Evolutionary conservation across 495 filamentous ascomycete species (phyloP).

Genomic region (Xylaria acuta): DNA sequence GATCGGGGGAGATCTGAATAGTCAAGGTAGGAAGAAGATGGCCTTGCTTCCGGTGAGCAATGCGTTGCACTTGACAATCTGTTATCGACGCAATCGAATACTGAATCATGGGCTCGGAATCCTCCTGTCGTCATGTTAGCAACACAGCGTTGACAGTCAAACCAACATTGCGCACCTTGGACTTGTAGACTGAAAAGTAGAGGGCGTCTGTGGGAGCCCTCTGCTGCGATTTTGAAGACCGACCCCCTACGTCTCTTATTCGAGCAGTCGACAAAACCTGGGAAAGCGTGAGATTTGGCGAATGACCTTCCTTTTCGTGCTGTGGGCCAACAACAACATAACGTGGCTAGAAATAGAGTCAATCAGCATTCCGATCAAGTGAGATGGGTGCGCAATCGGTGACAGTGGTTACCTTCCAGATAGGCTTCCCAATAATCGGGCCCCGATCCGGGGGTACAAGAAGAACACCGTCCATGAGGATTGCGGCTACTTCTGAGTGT

Average conservation of each 20-base stretch:
- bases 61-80: constrained; percentile 57
- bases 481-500: constrained; percentile 28
- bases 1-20: constrained; percentile 58
- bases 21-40: constrained; percentile 56
- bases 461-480: constrained; percentile 61
- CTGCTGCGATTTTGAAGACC: constrained; percentile 35
- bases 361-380: constrained; percentile 16
- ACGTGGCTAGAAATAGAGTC: constrained; percentile 45
- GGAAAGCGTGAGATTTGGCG: constrained; percentile 34
- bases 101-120: constrained; percentile 57
- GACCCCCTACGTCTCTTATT: constrained; percentile 37
- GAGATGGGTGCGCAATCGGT: constrained; percentile 7
- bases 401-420: constrained; percentile 59
- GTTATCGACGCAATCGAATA: constrained; percentile 55
- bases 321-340: constrained; percentile 51
- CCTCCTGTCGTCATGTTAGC: constrained; percentile 49
- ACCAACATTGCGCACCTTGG: constrained; percentile 47
- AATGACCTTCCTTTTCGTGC: constrained; percentile 27
- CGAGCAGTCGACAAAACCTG: constrained; percentile 40
- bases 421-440: constrained; percentile 59
- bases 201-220: constrained; percentile 44
- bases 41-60: constrained; percentile 62
- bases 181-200: constrained; percentile 62
- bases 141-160: neutral
- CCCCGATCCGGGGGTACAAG: constrained; percentile 61